These are phyloP conservation scores for Chrysoporthe deuterocubensis DNA, from an alignment of 2,329 filamentous ascomycete genomes.

Conservation along the genomic window DNA sequence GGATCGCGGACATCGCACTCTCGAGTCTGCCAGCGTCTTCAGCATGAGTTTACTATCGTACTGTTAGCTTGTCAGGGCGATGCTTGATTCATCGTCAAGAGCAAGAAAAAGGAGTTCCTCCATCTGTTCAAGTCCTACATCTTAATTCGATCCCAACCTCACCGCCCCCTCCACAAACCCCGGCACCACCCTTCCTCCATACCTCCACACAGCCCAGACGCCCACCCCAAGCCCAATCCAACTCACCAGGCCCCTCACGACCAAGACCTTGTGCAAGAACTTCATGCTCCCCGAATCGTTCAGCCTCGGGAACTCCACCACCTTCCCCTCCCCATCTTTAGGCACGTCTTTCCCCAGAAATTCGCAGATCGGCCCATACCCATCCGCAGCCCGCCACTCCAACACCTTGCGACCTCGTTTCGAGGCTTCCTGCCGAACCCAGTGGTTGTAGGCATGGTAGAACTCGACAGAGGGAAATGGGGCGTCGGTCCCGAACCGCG, in stretches of 20 bases:
- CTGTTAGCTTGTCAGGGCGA: too few species aligned
- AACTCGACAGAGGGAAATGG: slow-evolving; percentile 17
- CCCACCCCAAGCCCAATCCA: slow-evolving; percentile 8
- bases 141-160: neutral
- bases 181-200: neutral
- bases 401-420: slow-evolving; percentile 39
- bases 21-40: too few species aligned
- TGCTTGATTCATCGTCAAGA: too few species aligned
- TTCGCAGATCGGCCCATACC: slow-evolving; percentile 47
- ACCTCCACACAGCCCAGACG: slow-evolving; percentile 7
- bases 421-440: slow-evolving; percentile 37
- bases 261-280: slow-evolving; percentile 14
- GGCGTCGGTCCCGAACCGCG: slow-evolving; percentile 7
- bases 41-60: too few species aligned
- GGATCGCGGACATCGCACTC: too few species aligned
- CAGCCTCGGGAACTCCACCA: slow-evolving; percentile 37
- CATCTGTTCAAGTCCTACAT: neutral
- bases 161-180: neutral
- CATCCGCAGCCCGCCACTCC: slow-evolving; percentile 44
- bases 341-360: slow-evolving; percentile 45
- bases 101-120: too few species aligned
- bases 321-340: slow-evolving; percentile 24
- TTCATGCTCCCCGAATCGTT: slow-evolving; percentile 36
- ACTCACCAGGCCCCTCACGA: slow-evolving; percentile 16
- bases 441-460: slow-evolving; percentile 34